Conservation (phyloP, 2,329 filamentous ascomycete genomes). For the Bipolaris oryzae region DNA sequence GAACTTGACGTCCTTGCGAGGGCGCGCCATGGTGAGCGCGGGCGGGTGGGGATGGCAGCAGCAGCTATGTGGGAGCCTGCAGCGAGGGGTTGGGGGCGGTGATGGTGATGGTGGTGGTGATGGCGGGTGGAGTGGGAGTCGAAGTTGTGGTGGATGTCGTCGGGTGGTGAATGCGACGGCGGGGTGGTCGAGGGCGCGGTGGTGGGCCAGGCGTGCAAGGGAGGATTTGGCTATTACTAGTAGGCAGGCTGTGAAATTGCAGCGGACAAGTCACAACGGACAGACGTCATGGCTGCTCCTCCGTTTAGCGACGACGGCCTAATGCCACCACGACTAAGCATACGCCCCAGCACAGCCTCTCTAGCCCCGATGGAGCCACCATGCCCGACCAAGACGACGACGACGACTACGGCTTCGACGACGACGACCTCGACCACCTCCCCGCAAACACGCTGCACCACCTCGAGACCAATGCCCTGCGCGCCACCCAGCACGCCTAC, state of each 20-base stretch:
- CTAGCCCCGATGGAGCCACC: conserved; percentile 23
- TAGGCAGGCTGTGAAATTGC: conserved; percentile 16
- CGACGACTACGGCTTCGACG: conserved; percentile 54
- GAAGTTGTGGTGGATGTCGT: conserved; percentile 1
- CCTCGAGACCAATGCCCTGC: conserved; percentile 53
- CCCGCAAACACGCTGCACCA: conserved; percentile 53
- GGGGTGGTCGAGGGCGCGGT: conserved; percentile 9
- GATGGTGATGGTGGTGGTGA: background rate
- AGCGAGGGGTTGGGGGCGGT: background rate
- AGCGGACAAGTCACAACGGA: conserved; percentile 14
- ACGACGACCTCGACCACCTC: conserved; percentile 54
- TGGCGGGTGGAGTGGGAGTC: background rate
- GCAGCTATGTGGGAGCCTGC: conserved; percentile 7
- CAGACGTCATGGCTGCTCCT: conserved; percentile 21
- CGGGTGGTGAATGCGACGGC: conserved; percentile 8
- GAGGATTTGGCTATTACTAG: conserved; percentile 3
- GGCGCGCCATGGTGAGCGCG: conserved; percentile 39
- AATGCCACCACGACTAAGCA: too few relatives aligned
- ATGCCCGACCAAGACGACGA: conserved; percentile 51
- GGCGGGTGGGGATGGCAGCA: conserved; percentile 5
- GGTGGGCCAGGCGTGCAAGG: conserved; percentile 1
- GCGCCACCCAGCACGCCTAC: conserved; percentile 40
- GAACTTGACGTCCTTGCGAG: conserved; percentile 67
- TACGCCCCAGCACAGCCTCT: conserved; percentile 2
- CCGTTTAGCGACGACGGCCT: conserved; percentile 3